These are phyloP conservation scores for Chrysanthemum lavandulifolium DNA, from an alignment of 129 eudicot species.

Conservation along the genomic window DNA sequence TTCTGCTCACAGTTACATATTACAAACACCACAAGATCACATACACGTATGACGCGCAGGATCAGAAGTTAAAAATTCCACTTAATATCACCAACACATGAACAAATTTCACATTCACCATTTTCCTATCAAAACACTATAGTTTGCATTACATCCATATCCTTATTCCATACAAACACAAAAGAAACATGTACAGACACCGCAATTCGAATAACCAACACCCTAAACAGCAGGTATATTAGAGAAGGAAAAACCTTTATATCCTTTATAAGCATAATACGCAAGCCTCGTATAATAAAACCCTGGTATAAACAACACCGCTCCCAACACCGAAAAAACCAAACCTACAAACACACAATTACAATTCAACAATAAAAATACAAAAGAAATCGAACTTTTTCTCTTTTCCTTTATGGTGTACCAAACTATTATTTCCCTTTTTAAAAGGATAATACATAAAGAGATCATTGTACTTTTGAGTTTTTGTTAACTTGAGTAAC, in stretches of 20 bases:
- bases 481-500: too few species aligned
- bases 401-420: too few species aligned
- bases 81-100: conserved; percentile 21
- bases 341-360: conserved; percentile 44
- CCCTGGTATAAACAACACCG: conserved; percentile 83
- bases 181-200: neutral
- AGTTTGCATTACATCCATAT: conserved; percentile 26
- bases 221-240: conserved; percentile 82
- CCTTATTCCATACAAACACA: conserved; percentile 28
- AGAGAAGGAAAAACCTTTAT: conserved; percentile 92
- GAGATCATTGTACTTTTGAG: too few species aligned
- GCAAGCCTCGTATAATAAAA: conserved; percentile 92
- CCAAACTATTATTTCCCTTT: too few species aligned
- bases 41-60: neutral
- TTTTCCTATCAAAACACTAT: conserved; percentile 11
- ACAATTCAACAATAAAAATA: neutral
- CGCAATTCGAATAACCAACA: neutral
- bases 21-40: conserved; percentile 11
- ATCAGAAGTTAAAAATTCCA: neutral
- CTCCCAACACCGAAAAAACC: conserved; percentile 84
- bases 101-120: conserved; percentile 13
- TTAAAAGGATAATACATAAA: too few species aligned
- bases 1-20: neutral
- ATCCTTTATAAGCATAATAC: conserved; percentile 95
- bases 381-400: too few species aligned